Conservation (phyloP, 2,329 filamentous ascomycete genomes). For the Colletotrichum horii region DNA sequence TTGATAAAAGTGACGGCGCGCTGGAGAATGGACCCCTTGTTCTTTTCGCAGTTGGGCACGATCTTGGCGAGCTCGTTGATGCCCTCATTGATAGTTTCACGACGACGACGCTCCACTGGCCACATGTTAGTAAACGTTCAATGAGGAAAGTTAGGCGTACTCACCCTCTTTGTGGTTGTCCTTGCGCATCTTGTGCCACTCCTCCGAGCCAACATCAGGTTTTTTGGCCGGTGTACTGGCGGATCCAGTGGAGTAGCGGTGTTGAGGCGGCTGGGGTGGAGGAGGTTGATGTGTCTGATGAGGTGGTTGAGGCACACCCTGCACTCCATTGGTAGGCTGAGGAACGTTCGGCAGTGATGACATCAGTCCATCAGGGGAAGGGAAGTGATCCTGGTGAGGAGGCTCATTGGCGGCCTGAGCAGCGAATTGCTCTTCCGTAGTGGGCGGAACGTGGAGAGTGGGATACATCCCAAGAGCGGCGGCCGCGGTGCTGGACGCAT, state of each 20-base stretch:
- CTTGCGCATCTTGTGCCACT: conserved; percentile 97
- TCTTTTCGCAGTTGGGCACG: conserved; percentile 97
- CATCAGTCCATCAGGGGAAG: conserved; percentile 34
- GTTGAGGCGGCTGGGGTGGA: conserved; percentile 27
- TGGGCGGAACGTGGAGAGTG: conserved; percentile 61
- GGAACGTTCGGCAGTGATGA: conserved; percentile 16
- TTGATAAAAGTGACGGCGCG: conserved; percentile 94
- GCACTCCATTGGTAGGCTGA: conserved; percentile 18
- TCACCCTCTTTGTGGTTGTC: conserved; percentile 99
- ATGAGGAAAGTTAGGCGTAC: conserved; percentile 27
- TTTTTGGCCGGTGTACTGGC: conserved; percentile 61
- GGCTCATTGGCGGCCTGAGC: conserved; percentile 49
- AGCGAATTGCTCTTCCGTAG: conserved; percentile 65
- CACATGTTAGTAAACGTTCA: conserved; percentile 26
- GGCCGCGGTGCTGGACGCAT: conserved; percentile 64
- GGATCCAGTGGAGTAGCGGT: conserved; percentile 38
- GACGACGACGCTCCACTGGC: conserved; percentile 89
- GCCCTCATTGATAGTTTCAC: conserved; percentile 98
- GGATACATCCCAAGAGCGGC: conserved; percentile 66
- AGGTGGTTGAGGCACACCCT: conserved; percentile 12
- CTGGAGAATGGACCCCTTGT: conserved; percentile 95
- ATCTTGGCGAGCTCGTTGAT: conserved; percentile 99
- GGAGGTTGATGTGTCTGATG: conserved; percentile 14
- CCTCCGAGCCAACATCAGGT: conserved; percentile 90
- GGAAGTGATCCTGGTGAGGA: conserved; percentile 41